Conservation (phyloP, 2,329 filamentous ascomycete genomes). For the Colletotrichum abscissum region DNA sequence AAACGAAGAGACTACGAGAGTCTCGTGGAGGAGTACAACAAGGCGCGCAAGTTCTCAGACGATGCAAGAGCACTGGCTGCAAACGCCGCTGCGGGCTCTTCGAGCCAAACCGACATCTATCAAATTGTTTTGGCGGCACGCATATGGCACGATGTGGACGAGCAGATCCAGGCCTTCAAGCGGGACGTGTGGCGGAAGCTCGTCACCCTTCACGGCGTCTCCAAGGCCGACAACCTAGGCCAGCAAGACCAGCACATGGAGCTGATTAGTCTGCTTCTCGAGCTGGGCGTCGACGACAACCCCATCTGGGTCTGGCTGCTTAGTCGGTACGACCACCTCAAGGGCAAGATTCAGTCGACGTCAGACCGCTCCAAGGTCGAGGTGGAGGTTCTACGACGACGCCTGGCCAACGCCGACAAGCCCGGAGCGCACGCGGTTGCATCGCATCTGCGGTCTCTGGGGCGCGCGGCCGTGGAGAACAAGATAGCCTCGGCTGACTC, state of each 20-base stretch:
- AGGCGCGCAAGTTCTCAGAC: constrained; percentile 84
- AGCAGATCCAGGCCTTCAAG: constrained; percentile 89
- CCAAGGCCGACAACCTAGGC: constrained; percentile 58
- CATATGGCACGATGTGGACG: constrained; percentile 95
- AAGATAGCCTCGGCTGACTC: constrained; percentile 78
- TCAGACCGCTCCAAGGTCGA: constrained; percentile 91
- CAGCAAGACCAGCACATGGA: constrained; percentile 90
- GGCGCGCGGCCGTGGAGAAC: constrained; percentile 73
- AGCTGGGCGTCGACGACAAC: constrained; percentile 94
- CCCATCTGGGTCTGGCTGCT: constrained; percentile 97
- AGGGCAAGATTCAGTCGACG: constrained; percentile 81
- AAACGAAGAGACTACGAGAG: constrained; percentile 91
- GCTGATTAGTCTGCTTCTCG: constrained; percentile 87
- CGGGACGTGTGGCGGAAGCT: constrained; percentile 88
- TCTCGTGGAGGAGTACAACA: constrained; percentile 86
- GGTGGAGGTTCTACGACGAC: constrained; percentile 88
- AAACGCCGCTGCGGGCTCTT: constrained; percentile 61
- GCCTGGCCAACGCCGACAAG: constrained; percentile 79
- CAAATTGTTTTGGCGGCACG: constrained; percentile 88
- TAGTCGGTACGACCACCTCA: constrained; percentile 89
- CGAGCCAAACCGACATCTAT: constrained; percentile 84
- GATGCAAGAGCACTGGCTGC: constrained; percentile 77
- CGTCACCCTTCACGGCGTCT: constrained; percentile 71
- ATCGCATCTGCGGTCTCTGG: constrained; percentile 79
- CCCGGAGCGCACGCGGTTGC: constrained; percentile 77